A percentile compares a stretch with the other conserved stretches of the same genome.
Conservation (phyloP, 345 rosid genomes). For the Lepidium didymum region DNA sequence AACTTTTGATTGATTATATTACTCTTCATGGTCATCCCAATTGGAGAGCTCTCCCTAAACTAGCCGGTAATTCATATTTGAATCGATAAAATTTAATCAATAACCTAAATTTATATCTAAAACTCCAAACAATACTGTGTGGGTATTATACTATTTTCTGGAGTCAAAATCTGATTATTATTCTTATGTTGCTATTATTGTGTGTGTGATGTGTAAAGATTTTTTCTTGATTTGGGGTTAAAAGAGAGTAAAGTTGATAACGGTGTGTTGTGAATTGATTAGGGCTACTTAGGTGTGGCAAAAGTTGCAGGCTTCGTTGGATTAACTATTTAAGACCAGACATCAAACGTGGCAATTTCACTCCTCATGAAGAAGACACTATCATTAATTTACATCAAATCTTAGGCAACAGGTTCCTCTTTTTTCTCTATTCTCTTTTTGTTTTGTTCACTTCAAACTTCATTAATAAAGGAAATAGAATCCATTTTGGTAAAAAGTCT, state of each 20-base stretch:
- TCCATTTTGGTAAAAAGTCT: too few relatives aligned
- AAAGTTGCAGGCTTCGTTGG: conserved; percentile 77
- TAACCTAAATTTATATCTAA: too few relatives aligned
- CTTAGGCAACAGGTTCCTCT: conserved; percentile 46
- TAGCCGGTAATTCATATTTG: conserved; percentile 10
- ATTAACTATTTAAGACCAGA: conserved; percentile 52
- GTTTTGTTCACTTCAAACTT: too few relatives aligned
- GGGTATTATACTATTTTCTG: too few relatives aligned
- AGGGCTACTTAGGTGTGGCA: conserved; percentile 54
- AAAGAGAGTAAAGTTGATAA: background rate
- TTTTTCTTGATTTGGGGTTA: background rate
- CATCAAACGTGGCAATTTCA: conserved; percentile 53
- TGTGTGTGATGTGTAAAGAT: background rate
- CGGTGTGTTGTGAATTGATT: conserved; percentile 14
- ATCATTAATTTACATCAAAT: conserved; percentile 35
- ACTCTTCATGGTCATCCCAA: conserved; percentile 25
- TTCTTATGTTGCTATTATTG: too few relatives aligned
- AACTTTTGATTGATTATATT: conserved; percentile 19
- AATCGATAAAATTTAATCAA: too few relatives aligned
- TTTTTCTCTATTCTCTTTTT: background rate
- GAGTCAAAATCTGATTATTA: too few relatives aligned
- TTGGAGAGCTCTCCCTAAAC: conserved; percentile 34
- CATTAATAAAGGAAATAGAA: too few relatives aligned
- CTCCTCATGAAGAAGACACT: conserved; percentile 38
- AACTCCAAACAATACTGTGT: too few relatives aligned